Percentiles rank a stretch among this genome's conserved stretches.
Evolutionary conservation across 352 stramenopile genomes (phyloP).

Genomic region (Globisporangium lucens): DNA sequence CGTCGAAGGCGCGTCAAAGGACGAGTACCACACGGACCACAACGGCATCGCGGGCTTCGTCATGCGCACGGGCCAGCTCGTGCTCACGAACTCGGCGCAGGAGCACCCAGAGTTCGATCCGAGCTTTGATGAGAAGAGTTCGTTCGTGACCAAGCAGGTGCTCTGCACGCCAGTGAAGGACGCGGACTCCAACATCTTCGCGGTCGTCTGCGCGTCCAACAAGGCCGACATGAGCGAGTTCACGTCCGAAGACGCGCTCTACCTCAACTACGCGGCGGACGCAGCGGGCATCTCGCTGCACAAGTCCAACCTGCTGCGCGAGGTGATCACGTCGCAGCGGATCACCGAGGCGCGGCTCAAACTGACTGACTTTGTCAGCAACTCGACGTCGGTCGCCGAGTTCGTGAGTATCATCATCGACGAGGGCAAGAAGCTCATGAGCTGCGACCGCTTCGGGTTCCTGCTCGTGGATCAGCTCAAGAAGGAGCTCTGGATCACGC

Average conservation of each 20-base stretch:
- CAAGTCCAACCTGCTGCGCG: slow-evolving; percentile 35
- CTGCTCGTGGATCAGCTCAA: slow-evolving; percentile 63
- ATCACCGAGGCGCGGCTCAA: slow-evolving; percentile 27
- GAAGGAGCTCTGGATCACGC: slow-evolving; percentile 69
- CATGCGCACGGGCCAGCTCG: slow-evolving; percentile 30
- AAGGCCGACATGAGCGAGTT: slow-evolving; percentile 31
- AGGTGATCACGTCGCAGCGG: slow-evolving; percentile 28
- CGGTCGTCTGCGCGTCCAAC: slow-evolving; percentile 34
- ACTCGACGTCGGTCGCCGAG: slow-evolving; percentile 41
- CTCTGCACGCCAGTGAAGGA: slow-evolving; percentile 38
- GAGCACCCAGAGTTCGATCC: slow-evolving; percentile 31
- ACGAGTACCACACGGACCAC: slow-evolving; percentile 36
- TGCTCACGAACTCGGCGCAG: slow-evolving; percentile 30
- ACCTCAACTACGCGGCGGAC: slow-evolving; percentile 36
- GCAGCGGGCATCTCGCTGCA: slow-evolving; percentile 35
- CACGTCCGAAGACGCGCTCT: slow-evolving; percentile 31
- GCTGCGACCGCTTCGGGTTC: slow-evolving; percentile 61
- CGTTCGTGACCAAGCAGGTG: slow-evolving; percentile 24
- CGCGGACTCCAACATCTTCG: slow-evolving; percentile 28
- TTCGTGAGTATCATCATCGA: slow-evolving; percentile 58
- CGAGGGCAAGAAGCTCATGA: slow-evolving; percentile 53
- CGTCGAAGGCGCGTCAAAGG: slow-evolving; percentile 14
- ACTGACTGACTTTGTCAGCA: slow-evolving; percentile 36
- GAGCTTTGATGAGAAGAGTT: slow-evolving; percentile 26
- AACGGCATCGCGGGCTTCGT: slow-evolving; percentile 29